Evolutionary conservation across 371 early-diverging fungal genomes (phyloP), one percentile per base, ranked within the genome.

Genomic region (Cokeromyces recurvatus): DNA sequence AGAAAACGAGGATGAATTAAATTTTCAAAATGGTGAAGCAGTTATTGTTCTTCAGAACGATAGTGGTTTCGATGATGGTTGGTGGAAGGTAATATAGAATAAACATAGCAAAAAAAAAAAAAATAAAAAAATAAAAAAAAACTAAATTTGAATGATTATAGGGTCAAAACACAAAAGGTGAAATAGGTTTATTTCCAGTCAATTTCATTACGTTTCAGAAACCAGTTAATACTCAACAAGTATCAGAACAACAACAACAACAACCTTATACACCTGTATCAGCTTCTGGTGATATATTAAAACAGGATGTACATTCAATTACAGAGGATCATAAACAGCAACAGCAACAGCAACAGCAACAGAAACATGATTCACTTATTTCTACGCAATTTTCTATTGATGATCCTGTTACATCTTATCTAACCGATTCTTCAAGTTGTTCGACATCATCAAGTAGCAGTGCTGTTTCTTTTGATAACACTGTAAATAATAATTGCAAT

Each of bases 61-160:
- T 59, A 89, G 89, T 35, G 74, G 79, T 16, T 90, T 80, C 59
- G 69, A 76, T 32, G 92, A 92, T 68, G 90, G 90, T 21, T 92
- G 92, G 92, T 91, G 89, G 88, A 79, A 84, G 82, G 89, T 85
- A 80, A 51, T 37, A n/a, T n/a, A n/a, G n/a, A n/a, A n/a, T n/a
- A n/a, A n/a, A n/a, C 19, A 24, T 4, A 19, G 8, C 12, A 19
- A 35, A 14, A 12, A 69, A 68, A 46, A 83, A 79, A 46, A 31
- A 66, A 1, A 59, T 63, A 32, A 85, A 84, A 27, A 27, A 27
- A 7, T 7, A 27, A 27, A 27, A 27, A 27, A 11, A 34, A 34
- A 14, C 35, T n/a, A 34, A 34, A 9, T n/a, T 11, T 34, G 20
- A 22, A 11, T 16, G 19, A 52, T 22, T 11, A 8, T 35, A 65